Base-by-base conservation (phyloP, 805 yeast species). In the Starmerella gropengiesseri region DNA sequence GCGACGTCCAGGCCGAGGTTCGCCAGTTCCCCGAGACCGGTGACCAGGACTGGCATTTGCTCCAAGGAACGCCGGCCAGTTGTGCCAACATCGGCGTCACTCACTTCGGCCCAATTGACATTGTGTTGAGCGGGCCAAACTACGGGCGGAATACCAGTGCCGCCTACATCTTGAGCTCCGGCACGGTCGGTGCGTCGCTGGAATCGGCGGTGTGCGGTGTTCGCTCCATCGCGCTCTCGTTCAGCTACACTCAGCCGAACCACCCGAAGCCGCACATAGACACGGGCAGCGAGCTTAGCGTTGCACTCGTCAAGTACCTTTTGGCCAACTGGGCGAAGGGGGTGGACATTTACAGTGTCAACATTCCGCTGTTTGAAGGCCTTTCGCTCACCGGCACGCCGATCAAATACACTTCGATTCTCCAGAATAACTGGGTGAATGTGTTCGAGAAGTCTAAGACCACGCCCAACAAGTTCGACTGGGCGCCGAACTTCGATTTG, bases 131-230 rank as follows among this genome's bases (percentile, higher is more conserved):
- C 43, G 98, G 98, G 1, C 98, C 98, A 7, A 91, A 91, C 59
- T 89, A 81, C 52, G 98, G 98, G 18, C 75, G 95, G 57, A 91
- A 91, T 61, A 78, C 95, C 2, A 76, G 89, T 19, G 85, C 93
- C 5, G 73, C 89, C 34, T 91, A 86, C 60, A 81, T 86, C 43
- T 71, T 91, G 54, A 77, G 95, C 4, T 79, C 93, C 52, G 98
- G 98, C 12, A 91, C 98, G 2, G 79, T 91, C 14, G 98, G 98
- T 20, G 97, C 95, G 3, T 91, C 96, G 1, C 74, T 87, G 85
- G 98, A 91, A 63, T 93, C 87, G 1, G 82, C 81, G 2, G 73
- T 87, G 31, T 59, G 70, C 17, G 74, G 76, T 23, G 64, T 62
- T 13, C 77, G 69, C 51, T 66, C 95, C 5, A 70, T 91, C 49